Evolutionary conservation across 352 stramenopile species (phyloP).

Genomic region (Phytophthora quininea): DNA sequence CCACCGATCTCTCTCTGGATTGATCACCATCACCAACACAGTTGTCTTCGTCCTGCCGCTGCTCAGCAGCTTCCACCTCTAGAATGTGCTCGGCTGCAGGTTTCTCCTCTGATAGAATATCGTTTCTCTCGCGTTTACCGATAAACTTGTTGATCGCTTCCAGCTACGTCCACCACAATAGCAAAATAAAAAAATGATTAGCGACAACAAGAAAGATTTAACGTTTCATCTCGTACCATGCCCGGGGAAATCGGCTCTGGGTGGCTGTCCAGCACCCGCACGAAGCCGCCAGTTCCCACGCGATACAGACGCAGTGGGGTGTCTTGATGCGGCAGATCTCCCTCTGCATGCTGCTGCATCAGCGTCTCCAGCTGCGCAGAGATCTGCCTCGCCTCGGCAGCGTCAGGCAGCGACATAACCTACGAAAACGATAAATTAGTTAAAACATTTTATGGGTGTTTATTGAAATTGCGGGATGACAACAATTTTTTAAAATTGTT

Average conservation of each 20-base stretch:
- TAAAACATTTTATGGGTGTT: too few species aligned
- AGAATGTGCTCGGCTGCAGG: neutral
- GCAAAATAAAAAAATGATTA: constrained; percentile 18
- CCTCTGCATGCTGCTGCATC: constrained; percentile 33
- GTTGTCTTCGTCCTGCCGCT: too few species aligned
- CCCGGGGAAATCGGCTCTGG: constrained; percentile 56
- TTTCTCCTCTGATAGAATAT: constrained; percentile 22
- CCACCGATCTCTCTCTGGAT: too few species aligned
- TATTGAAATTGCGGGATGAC: too few species aligned
- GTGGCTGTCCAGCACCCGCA: constrained; percentile 65
- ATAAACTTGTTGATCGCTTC: constrained; percentile 49
- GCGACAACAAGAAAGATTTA: neutral
- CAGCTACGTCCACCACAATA: constrained; percentile 28
- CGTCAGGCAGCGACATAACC: constrained; percentile 28
- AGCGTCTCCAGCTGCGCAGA: constrained; percentile 39
- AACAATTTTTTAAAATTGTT: too few species aligned
- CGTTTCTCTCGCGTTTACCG: constrained; percentile 2
- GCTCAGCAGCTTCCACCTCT: too few species aligned
- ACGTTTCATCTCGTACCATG: constrained; percentile 41
- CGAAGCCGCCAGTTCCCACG: constrained; percentile 48
- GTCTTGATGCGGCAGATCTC: constrained; percentile 21
- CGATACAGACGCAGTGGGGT: constrained; percentile 49
- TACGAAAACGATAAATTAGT: too few species aligned
- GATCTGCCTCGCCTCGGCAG: constrained; percentile 38
- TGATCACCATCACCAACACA: too few species aligned